Base-by-base conservation (phyloP, 1,139 yeast genomes). In the Pichia sp. region DNA sequence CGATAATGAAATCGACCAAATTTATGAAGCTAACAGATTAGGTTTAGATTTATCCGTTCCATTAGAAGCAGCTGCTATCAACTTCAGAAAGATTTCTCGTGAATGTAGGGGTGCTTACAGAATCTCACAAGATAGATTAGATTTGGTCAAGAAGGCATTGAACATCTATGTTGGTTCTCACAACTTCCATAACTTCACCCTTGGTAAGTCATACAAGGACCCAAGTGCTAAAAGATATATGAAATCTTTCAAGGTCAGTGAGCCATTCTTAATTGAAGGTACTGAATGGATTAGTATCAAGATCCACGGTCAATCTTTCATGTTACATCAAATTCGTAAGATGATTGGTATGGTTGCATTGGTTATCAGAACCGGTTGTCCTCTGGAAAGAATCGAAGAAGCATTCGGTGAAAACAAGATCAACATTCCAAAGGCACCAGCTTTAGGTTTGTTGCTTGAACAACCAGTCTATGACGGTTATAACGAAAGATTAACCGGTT, bases 371-470 rank as follows among this genome's bases (percentile, higher is more conserved):
- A 83, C 94, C 19, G 93, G 96, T 17, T 80, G 93, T 60, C 96
- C 98, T 4, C 65, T 79, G 28, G 75, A 76, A 19, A 78, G 96
- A 56, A 87, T 93, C 54, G 65, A 71, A n/a, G 86, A 88, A 59
- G 87, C 96, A 5, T 93, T 89, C 62, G 81, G 82, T 3, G 75
- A 81, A 2, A 76, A 77, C 39, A 86, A 83, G 59, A 77, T 93
- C 52, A 90, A 90, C 62, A 87, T 93, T 55, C 99, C 99, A 45
- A 94, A 93, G 68, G 99, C 98, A 0, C 99, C 99, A 6, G 96
- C 98, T 33, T 73, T 93, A 53, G 99, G 99, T 0, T 73, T 93
- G 50, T 70, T 94, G 45, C 75, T 93, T 50, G 99, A 94, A 62
- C 81, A 85, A 50, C 99, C 99, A 0, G 96, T 91, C 12, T 93